These are phyloP conservation scores for Cordyceps cateniannulata DNA, from an alignment of 2,329 filamentous ascomycete genomes.

Conservation along the genomic window DNA sequence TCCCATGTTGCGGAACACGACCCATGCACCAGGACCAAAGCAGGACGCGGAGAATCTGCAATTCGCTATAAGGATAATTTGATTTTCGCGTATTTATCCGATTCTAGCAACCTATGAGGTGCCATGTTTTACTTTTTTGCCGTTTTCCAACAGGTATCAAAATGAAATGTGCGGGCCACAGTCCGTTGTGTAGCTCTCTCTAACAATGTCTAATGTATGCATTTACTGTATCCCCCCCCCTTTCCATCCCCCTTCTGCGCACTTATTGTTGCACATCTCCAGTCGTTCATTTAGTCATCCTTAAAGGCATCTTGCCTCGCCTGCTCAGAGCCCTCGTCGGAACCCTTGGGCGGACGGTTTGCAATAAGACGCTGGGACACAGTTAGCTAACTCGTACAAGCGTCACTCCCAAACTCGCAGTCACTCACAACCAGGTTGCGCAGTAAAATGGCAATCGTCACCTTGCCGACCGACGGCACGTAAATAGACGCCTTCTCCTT, in stretches of 20 bases:
- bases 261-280: background rate
- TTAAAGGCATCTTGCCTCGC: constrained; percentile 37
- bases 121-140: background rate
- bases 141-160: background rate
- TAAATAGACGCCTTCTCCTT: constrained; percentile 97
- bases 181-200: background rate
- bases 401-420: background rate
- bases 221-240: background rate
- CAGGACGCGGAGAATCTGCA: background rate
- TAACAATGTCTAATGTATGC: background rate
- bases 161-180: background rate
- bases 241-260: background rate
- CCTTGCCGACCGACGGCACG: constrained; percentile 93
- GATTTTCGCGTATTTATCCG: background rate
- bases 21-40: background rate
- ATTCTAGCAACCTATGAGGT: background rate
- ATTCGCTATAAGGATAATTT: background rate
- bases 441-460: constrained; percentile 87
- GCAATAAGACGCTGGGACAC: constrained; percentile 42
- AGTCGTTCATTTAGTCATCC: constrained; percentile 25
- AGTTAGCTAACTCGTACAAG: background rate
- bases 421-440: constrained; percentile 76
- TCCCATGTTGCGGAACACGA: background rate
- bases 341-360: constrained; percentile 37
- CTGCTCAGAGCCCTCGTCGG: constrained; percentile 28